phyloP scores from a whole-genome alignment of 2,329 filamentous ascomycete genomes.

The Fusarium brevicatenulatum region DNA sequence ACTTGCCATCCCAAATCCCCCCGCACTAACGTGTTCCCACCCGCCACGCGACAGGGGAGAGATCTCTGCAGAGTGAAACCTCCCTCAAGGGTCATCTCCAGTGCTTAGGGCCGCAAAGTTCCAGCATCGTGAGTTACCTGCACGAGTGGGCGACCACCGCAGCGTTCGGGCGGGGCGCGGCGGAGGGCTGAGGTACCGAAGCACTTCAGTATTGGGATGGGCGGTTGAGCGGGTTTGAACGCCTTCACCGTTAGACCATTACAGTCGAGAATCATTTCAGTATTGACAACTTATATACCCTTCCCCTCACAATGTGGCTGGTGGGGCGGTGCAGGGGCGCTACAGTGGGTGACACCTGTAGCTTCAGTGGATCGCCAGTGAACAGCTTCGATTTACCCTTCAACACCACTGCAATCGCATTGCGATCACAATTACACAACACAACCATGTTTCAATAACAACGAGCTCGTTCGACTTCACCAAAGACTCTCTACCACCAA shows the following conservation, averaged over 20 bases:
- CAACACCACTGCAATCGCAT: not conserved
- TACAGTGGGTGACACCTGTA: not conserved
- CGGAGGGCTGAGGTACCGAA: constrained; percentile 57
- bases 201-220: constrained; percentile 57
- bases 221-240: constrained; percentile 61
- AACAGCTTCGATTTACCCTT: not conserved
- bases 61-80: constrained; percentile 77
- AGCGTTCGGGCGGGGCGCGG: constrained; percentile 75
- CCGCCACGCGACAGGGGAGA: constrained; percentile 77
- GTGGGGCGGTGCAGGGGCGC: not conserved
- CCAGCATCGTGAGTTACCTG: constrained; percentile 74
- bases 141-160: constrained; percentile 74
- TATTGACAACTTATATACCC: constrained; percentile 42
- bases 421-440: not conserved
- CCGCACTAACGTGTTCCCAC: constrained; percentile 71
- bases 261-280: constrained; percentile 58
- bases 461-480: too few species aligned
- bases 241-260: constrained; percentile 71
- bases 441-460: not conserved
- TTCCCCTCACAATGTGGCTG: fast-evolving
- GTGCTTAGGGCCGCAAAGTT: constrained; percentile 67
- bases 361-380: not conserved
- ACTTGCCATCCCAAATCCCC: constrained; percentile 65
- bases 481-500: not conserved
- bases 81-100: constrained; percentile 76